A percentile compares a stretch with the other conserved stretches of the same genome.
Conservation (phyloP, 202 grass and related monocot species). For the Alloteropsis angusta region DNA sequence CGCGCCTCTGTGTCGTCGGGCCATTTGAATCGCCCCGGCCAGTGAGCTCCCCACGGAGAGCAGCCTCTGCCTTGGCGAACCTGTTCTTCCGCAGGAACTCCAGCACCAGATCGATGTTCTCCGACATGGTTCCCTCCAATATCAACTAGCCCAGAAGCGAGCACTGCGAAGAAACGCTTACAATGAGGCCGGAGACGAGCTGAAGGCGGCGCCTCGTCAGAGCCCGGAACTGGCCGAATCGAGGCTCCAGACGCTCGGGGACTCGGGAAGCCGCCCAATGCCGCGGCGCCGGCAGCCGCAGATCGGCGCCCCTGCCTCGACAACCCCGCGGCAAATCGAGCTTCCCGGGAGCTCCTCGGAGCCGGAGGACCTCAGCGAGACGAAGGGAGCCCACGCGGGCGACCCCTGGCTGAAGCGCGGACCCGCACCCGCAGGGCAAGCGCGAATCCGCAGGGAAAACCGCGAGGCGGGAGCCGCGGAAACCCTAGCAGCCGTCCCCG, state of each 20-base stretch:
- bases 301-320: conserved; percentile 24
- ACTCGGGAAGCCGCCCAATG: conserved; percentile 19
- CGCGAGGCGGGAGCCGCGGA: background rate
- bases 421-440: background rate
- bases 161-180: background rate
- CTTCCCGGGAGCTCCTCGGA: conserved; percentile 6
- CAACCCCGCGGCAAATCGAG: conserved; percentile 25
- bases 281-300: conserved; percentile 22
- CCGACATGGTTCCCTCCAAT: conserved; percentile 57
- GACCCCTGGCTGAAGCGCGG: background rate
- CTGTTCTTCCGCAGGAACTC: conserved; percentile 81
- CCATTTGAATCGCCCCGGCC: conserved; percentile 33
- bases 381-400: background rate
- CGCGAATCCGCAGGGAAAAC: background rate
- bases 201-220: background rate
- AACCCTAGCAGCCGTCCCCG: conserved; percentile 6
- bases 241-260: background rate
- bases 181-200: background rate
- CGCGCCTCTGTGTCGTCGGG: background rate
- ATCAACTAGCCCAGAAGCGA: background rate
- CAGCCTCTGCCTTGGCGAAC: conserved; percentile 81
- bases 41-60: conserved; percentile 68
- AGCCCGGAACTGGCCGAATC: background rate
- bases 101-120: conserved; percentile 89
- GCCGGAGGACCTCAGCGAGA: background rate